Base-by-base conservation (phyloP, 1,284 basidiomycete genomes). In the Caloboletus inedulis region DNA sequence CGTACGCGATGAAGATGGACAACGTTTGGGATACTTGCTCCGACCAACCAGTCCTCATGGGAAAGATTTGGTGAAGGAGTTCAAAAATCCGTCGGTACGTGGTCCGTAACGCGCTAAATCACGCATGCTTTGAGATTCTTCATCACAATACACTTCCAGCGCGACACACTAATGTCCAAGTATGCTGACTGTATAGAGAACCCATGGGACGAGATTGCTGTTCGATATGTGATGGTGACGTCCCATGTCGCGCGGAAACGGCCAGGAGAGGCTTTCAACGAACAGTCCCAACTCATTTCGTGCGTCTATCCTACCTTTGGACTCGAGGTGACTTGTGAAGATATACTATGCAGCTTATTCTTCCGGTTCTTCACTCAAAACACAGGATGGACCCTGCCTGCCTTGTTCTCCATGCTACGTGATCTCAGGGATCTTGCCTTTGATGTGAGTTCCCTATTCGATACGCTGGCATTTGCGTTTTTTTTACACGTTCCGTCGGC, bases 391-490 rank as follows among this genome's bases (percentile, higher is more conserved):
- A 86, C 87, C 18, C 70, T 95, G 4, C 88, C 86, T 10, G 82
- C 86, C 0, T 69, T 94, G 29, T 94, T 92, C 64, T 84, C 87
- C 9, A 80, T 92, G 29, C 71, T 94, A 31, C 77, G 84, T 43
- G 91, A 94, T 67, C 71, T 94, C 49, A 77, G 91, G 47, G 87
- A 91, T 63, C 76, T 94, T 21, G 91, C 91, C 3, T 84, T 87
- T 59, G 85, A 88, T 65, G 87, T 84, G 62, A 61, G 69, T 33
- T 19, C 46, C 53, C 9, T n/a, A 14, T 19, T 8, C 41, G 6
- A 43, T 29, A 36, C 7, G 25, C 27, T 21, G 16, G 13, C 0
- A 31, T 21, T 14, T 18, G 13, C 10, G 1, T 5, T 23, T 54
- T 56, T 29, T 54, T 56, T 29, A 64, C 46, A 13, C 7, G 7